Percentiles rank a stretch among this genome's conserved stretches.
phyloP scores from a whole-genome alignment of 768 basidiomycete species.

The Serendipita indica region DNA sequence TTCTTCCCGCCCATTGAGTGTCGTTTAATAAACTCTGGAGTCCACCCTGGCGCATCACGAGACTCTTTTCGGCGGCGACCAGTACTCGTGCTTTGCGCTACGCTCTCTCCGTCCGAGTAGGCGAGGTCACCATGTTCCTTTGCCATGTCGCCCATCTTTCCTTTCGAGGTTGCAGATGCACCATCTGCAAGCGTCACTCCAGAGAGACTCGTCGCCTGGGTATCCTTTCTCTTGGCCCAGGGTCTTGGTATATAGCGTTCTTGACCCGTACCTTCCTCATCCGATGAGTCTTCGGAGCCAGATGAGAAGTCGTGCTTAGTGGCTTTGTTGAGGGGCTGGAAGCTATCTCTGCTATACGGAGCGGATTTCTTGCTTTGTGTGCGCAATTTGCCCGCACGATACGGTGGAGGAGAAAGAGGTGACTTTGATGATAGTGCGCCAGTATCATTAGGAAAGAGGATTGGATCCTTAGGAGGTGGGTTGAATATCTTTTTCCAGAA shows the following conservation, averaged over 20 bases:
- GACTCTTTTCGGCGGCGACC: slow-evolving; percentile 8
- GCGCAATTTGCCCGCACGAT: not conserved
- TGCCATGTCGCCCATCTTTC: slow-evolving; percentile 15
- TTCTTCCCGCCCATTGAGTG: slow-evolving; percentile 17
- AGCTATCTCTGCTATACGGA: not conserved
- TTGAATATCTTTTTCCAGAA: slow-evolving; percentile 39
- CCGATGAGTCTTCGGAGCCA: not conserved
- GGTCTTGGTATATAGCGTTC: slow-evolving; percentile 3
- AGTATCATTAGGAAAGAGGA: slow-evolving; percentile 20
- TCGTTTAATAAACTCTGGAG: slow-evolving; percentile 35
- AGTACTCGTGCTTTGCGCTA: slow-evolving; percentile 13
- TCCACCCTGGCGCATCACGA: slow-evolving; percentile 27
- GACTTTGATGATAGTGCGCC: slow-evolving; percentile 12
- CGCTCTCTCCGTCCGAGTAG: slow-evolving; percentile 38
- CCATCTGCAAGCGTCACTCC: not conserved
- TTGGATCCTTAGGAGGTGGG: slow-evolving; percentile 8
- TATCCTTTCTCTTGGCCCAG: slow-evolving; percentile 2
- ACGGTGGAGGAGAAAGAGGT: slow-evolving; percentile 11
- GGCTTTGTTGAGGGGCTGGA: not conserved
- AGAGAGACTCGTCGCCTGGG: not conserved
- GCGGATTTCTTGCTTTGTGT: not conserved
- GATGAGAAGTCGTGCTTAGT: not conserved
- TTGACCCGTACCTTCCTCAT: not conserved
- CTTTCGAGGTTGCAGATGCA: slow-evolving; percentile 11
- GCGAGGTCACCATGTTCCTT: slow-evolving; percentile 19